Conservation (phyloP, 257 asterid species). For the Scutellaria barbata region DNA sequence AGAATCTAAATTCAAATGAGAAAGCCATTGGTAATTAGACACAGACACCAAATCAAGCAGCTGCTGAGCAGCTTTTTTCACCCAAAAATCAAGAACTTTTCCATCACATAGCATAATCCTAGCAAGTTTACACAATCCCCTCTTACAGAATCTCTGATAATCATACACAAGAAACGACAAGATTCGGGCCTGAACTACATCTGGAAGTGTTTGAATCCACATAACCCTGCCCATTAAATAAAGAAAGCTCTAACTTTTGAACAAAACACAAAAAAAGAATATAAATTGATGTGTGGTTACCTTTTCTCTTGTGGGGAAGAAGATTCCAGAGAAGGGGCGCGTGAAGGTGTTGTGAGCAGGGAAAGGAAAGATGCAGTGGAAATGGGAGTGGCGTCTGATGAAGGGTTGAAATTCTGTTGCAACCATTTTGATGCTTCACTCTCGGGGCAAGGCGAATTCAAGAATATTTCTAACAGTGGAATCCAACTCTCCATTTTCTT, state of each 20-base stretch:
- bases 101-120: slow-evolving; percentile 48
- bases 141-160: slow-evolving; percentile 50
- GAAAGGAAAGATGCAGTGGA: slow-evolving; percentile 47
- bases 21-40: slow-evolving; percentile 58
- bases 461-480: slow-evolving; percentile 64
- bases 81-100: slow-evolving; percentile 66
- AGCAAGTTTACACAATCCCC: slow-evolving; percentile 60
- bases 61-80: slow-evolving; percentile 67
- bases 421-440: slow-evolving; percentile 74
- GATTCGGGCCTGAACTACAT: slow-evolving; percentile 64
- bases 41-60: slow-evolving; percentile 63
- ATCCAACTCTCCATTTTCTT: slow-evolving; percentile 69
- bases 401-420: slow-evolving; percentile 51
- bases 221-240: slow-evolving; percentile 52
- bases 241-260: slow-evolving; percentile 12
- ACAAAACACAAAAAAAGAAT: not conserved
- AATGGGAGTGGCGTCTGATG: slow-evolving; percentile 42
- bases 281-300: slow-evolving; percentile 30
- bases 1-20: slow-evolving; percentile 64
- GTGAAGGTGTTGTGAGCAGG: slow-evolving; percentile 43
- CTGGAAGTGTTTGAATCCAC: slow-evolving; percentile 68
- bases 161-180: slow-evolving; percentile 64
- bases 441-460: slow-evolving; percentile 74
- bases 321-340: slow-evolving; percentile 37
- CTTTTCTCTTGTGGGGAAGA: slow-evolving; percentile 48